Evolutionary conservation across 1,284 basidiomycete species (phyloP), one percentile per base, ranked within the genome.

Genomic region (Pseudozyma pruni): DNA sequence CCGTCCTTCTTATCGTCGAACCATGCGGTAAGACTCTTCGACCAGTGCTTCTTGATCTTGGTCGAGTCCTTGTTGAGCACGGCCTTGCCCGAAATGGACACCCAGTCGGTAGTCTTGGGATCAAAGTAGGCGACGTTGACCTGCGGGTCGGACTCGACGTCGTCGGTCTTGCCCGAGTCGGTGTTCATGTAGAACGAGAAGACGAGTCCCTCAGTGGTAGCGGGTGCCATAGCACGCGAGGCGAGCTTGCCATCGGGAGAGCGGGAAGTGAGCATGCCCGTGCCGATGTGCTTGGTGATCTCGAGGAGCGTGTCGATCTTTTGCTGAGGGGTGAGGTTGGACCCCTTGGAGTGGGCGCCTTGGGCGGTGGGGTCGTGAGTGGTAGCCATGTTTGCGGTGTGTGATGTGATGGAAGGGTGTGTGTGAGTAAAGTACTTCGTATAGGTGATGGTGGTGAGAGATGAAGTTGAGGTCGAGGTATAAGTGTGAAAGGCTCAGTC

Each of bases 1-100:
- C 91, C 91, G 74, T 95, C 93, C 43, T 89, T 89, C 62, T 94
- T 85, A 81, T 94, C 90, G 19, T 91, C 91, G 78, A 95, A 94
- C 87, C 92, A 95, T 0, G 90, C 90, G 42, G 61, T 53, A 33
- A 79, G 60, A 8, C 42, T 22, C 45, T 38, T 64, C 39, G 48
- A 55, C 74, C 72, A 77, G 58, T 78, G 74, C 64, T 76, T 74
- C 73, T 78, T 79, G 64, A 76, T 67, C 60, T 73, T 72, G 38
- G 20, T n/a, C 20, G 25, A 32, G 59, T 76, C 78, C 39, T 39
- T 32, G 63, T 74, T 78, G 48, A 76, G 52, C 4, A 39, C 47
- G 14, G 92, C 93, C 51, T 84, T 88, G 48, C 93, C 93, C 19
- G 90, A 87, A 72, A 90, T 90, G 79, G 90, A 92, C 0, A 89